These are phyloP conservation scores for Thielaviopsis ethacetica DNA, from an alignment of 2,329 filamentous ascomycete genomes.

Conservation along the genomic window DNA sequence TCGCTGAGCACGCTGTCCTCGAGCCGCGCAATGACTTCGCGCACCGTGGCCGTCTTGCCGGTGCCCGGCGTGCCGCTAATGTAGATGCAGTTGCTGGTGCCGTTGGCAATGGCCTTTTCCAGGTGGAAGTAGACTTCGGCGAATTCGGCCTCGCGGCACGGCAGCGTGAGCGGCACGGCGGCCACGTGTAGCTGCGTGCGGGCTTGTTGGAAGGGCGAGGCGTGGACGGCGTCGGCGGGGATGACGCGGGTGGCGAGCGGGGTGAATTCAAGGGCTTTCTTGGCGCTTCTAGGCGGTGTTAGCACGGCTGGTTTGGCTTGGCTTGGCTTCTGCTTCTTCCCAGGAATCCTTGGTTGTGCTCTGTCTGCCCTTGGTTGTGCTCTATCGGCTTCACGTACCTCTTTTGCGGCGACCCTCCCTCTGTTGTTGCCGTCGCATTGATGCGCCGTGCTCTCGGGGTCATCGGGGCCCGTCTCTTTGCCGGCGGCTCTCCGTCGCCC, in stretches of 20 bases:
- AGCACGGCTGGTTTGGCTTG: background rate
- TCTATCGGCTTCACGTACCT: too few relatives aligned
- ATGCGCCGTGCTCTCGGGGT: conserved; percentile 7
- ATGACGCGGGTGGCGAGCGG: conserved; percentile 79
- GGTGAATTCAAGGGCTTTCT: conserved; percentile 81
- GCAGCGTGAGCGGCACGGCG: conserved; percentile 73
- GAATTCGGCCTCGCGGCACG: conserved; percentile 87
- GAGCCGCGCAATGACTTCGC: conserved; percentile 79
- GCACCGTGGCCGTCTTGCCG: conserved; percentile 91
- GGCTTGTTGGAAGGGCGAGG: conserved; percentile 83
- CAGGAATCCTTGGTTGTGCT: too few relatives aligned
- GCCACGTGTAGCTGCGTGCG: conserved; percentile 83
- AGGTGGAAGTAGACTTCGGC: conserved; percentile 83
- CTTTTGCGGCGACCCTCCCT: conserved; percentile 6
- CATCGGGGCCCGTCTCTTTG: background rate
- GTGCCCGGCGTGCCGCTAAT: conserved; percentile 98
- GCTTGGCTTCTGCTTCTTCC: background rate
- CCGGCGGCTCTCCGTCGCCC: background rate
- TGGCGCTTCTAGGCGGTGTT: conserved; percentile 4
- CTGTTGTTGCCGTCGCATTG: background rate
- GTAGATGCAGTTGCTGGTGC: conserved; percentile 91
- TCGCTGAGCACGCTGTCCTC: conserved; percentile 78
- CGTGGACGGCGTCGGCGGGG: conserved; percentile 55
- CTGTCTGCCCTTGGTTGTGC: too few relatives aligned
- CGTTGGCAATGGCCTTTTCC: conserved; percentile 84